Evolutionary conservation across 2,329 filamentous ascomycete genomes (phyloP), one percentile per base, ranked within the genome.

Genomic region (Aureobasidium sp.): DNA sequence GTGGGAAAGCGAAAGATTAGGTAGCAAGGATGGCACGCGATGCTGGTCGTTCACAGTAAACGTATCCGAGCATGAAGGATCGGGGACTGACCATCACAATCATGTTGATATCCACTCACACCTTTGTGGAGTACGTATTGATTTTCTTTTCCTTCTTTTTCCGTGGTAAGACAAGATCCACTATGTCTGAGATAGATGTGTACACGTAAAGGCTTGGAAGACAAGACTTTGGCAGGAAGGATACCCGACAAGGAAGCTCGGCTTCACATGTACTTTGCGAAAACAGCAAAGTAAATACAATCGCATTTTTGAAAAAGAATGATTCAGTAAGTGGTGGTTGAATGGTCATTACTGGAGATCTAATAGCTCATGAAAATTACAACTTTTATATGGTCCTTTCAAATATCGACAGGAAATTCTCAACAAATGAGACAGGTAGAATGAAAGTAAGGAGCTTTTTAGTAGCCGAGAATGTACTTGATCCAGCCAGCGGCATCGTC

Each of bases 401-500:
- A 20, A 55, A 55, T 43, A 55, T 55, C 37, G 12, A 55, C 51
- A 43, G 8, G 51, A 39, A 52, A 32, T 55, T 43, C 51, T 55
- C 26, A 53, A 27, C 46, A 48, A 15, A 29, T 7, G 46, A n/a
- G 26, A 48, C 26, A n/a, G 46, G 46, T 32, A 37, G 24, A 41
- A 55, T 20, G 8, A 29, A 24, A 7, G 24, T 9, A 20, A 29
- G 17, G 8, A 29, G 29, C 27, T 26, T 24, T 15, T 57, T 60
- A 60, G 57, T 43, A 60, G 44, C 57, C 57, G 26, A 60, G 57
- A 9, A 43, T 50, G 57, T 50, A 60, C 57, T 60, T 60, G 57
- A 60, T 43, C 70, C 71, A 73, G 4, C 63, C 64, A 1, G 65
- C 71, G 5, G 70, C 70, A 29, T 70, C 66, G 17, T 64, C 63